Evolutionary conservation across 495 filamentous ascomycete genomes (phyloP).

Genomic region (Xylaria nigripes): DNA sequence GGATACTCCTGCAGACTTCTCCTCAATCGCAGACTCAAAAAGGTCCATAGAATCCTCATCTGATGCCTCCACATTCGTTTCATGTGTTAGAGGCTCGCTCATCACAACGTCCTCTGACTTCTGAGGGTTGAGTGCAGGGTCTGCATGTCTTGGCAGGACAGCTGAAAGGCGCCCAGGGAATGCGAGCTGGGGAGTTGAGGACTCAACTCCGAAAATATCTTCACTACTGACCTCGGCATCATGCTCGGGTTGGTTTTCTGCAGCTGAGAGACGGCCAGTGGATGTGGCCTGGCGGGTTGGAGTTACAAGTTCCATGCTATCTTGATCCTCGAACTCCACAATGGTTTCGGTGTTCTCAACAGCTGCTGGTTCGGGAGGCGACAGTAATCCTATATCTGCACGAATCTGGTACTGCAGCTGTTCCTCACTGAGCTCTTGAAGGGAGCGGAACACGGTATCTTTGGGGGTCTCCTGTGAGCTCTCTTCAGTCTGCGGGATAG

Average conservation of each 20-base stretch:
- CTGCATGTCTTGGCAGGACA: slow-evolving; percentile 41
- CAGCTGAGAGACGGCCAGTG: slow-evolving; percentile 42
- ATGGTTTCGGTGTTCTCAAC: not conserved
- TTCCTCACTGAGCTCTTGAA: slow-evolving; percentile 7
- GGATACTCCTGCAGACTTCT: not conserved
- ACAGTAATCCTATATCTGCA: not conserved
- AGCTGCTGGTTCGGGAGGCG: slow-evolving; percentile 7
- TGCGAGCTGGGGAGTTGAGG: slow-evolving; percentile 24
- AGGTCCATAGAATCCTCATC: not conserved
- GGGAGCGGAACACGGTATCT: not conserved
- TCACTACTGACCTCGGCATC: slow-evolving; percentile 3
- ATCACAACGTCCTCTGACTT: not conserved
- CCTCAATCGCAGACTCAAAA: not conserved
- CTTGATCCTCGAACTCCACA: slow-evolving; percentile 13
- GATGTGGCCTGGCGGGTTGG: slow-evolving; percentile 26
- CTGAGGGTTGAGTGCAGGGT: slow-evolving; percentile 30
- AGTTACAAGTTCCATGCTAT: not conserved
- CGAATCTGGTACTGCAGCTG: slow-evolving; percentile 3
- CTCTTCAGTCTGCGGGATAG: slow-evolving; percentile 3
- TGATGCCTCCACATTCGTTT: not conserved
- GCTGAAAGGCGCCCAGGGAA: slow-evolving; percentile 48
- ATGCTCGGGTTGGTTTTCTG: not conserved
- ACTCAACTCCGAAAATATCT: slow-evolving; percentile 18
- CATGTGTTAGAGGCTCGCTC: not conserved
- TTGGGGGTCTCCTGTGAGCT: slow-evolving; percentile 10